Conservation (phyloP, 768 basidiomycete species). For the Phaeotremella fagi region DNA sequence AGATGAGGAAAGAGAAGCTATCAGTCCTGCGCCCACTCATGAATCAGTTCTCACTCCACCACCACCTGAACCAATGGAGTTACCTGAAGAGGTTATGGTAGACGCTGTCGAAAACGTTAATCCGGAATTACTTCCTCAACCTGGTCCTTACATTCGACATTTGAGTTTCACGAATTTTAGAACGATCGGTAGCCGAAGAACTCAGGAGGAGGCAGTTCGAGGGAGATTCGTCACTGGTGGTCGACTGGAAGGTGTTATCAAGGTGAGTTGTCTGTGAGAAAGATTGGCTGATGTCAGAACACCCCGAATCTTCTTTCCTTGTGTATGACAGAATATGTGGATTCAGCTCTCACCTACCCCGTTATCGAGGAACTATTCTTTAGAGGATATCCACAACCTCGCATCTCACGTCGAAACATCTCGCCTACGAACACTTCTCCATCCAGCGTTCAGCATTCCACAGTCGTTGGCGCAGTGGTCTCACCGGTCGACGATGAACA, state of each 20-base stretch:
- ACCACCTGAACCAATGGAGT: neutral
- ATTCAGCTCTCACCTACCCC: constrained; percentile 69
- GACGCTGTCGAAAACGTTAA: constrained; percentile 17
- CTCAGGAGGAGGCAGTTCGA: constrained; percentile 79
- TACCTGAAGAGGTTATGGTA: constrained; percentile 7
- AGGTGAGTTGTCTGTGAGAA: constrained; percentile 22
- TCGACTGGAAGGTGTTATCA: constrained; percentile 56
- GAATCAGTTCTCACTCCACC: neutral
- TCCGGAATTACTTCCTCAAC: constrained; percentile 54
- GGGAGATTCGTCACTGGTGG: constrained; percentile 91
- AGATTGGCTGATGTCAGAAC: constrained; percentile 57
- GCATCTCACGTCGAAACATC: constrained; percentile 12
- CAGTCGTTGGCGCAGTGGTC: constrained; percentile 20
- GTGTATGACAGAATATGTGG: constrained; percentile 99
- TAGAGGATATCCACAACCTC: constrained; percentile 56
- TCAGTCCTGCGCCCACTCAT: neutral
- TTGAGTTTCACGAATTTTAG: constrained; percentile 96
- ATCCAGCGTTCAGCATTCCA: constrained; percentile 15
- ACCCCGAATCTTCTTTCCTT: constrained; percentile 78
- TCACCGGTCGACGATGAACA: constrained; percentile 4
- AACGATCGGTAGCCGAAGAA: constrained; percentile 91
- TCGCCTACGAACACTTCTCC: constrained; percentile 8
- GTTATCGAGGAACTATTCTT: constrained; percentile 88
- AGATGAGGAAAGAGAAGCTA: constrained; percentile 19
- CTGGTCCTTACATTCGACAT: constrained; percentile 68